phyloP scores from a whole-genome alignment of 1,284 basidiomycete species.

The Stereum hirsutum region DNA sequence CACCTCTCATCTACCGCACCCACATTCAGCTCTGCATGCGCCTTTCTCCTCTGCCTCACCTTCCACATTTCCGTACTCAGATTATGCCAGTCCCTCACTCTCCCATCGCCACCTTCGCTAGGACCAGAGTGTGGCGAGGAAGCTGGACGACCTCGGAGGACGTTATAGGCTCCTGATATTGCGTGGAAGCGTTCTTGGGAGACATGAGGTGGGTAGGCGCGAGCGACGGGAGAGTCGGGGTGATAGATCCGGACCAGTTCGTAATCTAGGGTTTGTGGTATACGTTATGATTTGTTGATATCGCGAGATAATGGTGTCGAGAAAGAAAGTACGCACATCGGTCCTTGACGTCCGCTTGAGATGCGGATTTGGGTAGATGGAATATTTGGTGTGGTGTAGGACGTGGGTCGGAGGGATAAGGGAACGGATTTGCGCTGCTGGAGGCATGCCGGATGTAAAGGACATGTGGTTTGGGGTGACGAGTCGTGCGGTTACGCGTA shows the following conservation, averaged over 20 bases:
- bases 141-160: conserved; percentile 32
- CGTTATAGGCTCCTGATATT: conserved; percentile 52
- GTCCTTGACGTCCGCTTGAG: conserved; percentile 50
- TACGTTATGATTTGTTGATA: background rate
- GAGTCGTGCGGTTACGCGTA: background rate
- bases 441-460: background rate
- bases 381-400: conserved; percentile 67
- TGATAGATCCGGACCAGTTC: conserved; percentile 65
- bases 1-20: conserved; percentile 35
- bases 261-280: conserved; percentile 37
- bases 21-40: conserved; percentile 25
- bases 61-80: conserved; percentile 25
- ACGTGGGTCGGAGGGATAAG: conserved; percentile 42
- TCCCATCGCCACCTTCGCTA: conserved; percentile 12
- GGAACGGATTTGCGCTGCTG: conserved; percentile 29
- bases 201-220: conserved; percentile 31
- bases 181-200: conserved; percentile 53
- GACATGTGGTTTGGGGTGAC: background rate
- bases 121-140: conserved; percentile 17
- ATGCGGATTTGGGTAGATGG: conserved; percentile 46
- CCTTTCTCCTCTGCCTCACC: conserved; percentile 27
- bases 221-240: conserved; percentile 51
- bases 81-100: conserved; percentile 23
- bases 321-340: conserved; percentile 39
- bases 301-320: background rate